phyloP scores from a whole-genome alignment of 1,284 basidiomycete genomes.

The Ceratobasidium sp. region DNA sequence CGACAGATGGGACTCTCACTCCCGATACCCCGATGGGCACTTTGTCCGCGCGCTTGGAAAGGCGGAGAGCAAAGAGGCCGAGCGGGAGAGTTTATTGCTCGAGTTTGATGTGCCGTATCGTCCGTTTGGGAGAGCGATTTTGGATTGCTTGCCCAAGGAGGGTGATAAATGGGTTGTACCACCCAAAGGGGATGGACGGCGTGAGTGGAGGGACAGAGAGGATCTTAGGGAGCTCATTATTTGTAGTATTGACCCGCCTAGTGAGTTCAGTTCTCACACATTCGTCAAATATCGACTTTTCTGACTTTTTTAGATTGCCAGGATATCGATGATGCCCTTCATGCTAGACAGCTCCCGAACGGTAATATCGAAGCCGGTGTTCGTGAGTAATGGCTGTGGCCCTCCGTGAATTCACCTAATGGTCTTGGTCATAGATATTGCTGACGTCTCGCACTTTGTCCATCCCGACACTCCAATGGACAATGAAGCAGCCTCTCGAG shows the following conservation, averaged over 20 bases:
- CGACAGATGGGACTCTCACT: slow-evolving; percentile 86
- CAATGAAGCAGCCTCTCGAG: slow-evolving; percentile 89
- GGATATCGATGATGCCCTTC: slow-evolving; percentile 99
- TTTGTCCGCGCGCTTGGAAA: slow-evolving; percentile 92
- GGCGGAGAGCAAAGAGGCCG: slow-evolving; percentile 93
- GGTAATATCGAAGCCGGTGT: slow-evolving; percentile 98
- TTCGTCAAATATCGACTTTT: background rate
- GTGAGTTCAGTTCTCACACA: slow-evolving; percentile 54
- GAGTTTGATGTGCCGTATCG: slow-evolving; percentile 97
- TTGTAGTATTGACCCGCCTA: slow-evolving; percentile 96
- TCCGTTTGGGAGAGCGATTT: slow-evolving; percentile 92
- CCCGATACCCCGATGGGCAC: slow-evolving; percentile 95
- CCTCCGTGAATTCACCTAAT: slow-evolving; percentile 65
- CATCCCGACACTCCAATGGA: slow-evolving; percentile 96
- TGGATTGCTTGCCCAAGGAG: slow-evolving; percentile 88
- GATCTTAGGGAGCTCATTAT: slow-evolving; percentile 87
- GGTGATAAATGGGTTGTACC: slow-evolving; percentile 95
- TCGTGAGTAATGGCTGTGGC: slow-evolving; percentile 91
- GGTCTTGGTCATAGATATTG: slow-evolving; percentile 74
- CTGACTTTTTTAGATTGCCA: slow-evolving; percentile 72
- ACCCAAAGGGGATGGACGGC: slow-evolving; percentile 62
- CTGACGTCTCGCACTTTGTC: slow-evolving; percentile 98
- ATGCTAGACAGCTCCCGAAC: slow-evolving; percentile 85
- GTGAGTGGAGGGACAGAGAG: slow-evolving; percentile 83
- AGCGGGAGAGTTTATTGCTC: slow-evolving; percentile 90